phyloP scores from a whole-genome alignment of 2,329 filamentous ascomycete genomes.

The Phyllosticta ampelicida region DNA sequence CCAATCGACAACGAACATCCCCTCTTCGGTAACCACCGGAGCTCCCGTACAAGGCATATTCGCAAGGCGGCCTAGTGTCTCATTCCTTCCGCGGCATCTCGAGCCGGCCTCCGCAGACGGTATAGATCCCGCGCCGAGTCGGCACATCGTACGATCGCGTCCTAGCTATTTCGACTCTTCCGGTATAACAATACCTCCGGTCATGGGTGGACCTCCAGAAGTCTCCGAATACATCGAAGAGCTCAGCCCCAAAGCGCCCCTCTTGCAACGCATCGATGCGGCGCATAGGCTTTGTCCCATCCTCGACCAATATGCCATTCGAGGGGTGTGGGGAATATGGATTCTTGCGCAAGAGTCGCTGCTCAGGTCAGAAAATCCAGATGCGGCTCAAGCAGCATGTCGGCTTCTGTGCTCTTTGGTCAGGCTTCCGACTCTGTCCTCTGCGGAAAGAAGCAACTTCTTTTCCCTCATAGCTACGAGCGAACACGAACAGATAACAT shows the following conservation, averaged over 20 bases:
- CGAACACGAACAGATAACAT: constrained; percentile 20
- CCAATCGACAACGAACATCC: neutral
- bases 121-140: neutral
- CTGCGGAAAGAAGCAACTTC: constrained; percentile 28
- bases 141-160: constrained; percentile 2
- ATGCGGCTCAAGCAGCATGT: constrained; percentile 25
- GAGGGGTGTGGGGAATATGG: constrained; percentile 28
- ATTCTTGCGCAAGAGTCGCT: constrained; percentile 27
- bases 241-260: constrained; percentile 16
- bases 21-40: constrained; percentile 1
- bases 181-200: constrained; percentile 6
- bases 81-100: constrained; percentile 2
- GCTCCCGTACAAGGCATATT: constrained; percentile 8
- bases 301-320: constrained; percentile 25
- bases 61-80: constrained; percentile 4
- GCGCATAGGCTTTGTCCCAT: constrained; percentile 25
- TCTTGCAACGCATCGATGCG: constrained; percentile 22
- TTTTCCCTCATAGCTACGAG: constrained; percentile 25
- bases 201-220: constrained; percentile 27
- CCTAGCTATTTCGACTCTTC: constrained; percentile 1
- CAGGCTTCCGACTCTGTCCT: constrained; percentile 21
- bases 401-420: constrained; percentile 25
- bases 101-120: constrained; percentile 1
- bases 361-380: constrained; percentile 21
- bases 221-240: constrained; percentile 23